Percentiles rank a stretch among this genome's conserved stretches.
These are phyloP conservation scores for Copromyces sp. DNA, from an alignment of 495 filamentous ascomycete species.

Conservation along the genomic window DNA sequence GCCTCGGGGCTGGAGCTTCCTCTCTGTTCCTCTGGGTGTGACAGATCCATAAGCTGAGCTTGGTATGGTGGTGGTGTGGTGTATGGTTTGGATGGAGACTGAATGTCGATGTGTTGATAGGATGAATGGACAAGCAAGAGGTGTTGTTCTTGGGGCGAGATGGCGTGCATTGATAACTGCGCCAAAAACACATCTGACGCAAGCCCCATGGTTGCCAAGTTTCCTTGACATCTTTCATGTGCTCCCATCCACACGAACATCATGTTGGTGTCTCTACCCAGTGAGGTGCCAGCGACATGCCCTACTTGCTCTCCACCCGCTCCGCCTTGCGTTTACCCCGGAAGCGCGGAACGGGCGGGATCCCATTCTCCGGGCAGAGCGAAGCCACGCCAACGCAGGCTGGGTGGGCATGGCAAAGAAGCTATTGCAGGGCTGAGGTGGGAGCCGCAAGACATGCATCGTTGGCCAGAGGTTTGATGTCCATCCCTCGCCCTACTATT, in stretches of 20 bases:
- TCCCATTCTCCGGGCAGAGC: background rate
- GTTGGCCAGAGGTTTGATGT: background rate
- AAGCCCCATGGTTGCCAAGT: background rate
- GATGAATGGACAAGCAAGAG: background rate
- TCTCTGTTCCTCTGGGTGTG: background rate
- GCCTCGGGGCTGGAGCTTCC: background rate
- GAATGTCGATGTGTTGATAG: background rate
- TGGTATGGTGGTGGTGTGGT: background rate
- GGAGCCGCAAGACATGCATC: background rate
- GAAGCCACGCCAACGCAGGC: background rate
- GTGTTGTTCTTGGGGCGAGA: background rate
- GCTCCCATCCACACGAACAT: background rate
- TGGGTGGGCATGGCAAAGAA: background rate
- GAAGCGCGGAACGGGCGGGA: background rate
- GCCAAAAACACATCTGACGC: background rate
- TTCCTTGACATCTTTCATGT: background rate
- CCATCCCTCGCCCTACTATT: background rate
- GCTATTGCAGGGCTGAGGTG: background rate
- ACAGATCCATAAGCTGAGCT: background rate
- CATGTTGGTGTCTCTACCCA: background rate
- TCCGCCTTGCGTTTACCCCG: background rate
- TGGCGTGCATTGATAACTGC: background rate
- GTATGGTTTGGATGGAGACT: background rate
- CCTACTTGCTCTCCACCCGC: background rate
- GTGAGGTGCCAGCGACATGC: background rate